Evolutionary conservation across 2,329 filamentous ascomycete species (phyloP).

Genomic region (Verticillium nonalfalfae): DNA sequence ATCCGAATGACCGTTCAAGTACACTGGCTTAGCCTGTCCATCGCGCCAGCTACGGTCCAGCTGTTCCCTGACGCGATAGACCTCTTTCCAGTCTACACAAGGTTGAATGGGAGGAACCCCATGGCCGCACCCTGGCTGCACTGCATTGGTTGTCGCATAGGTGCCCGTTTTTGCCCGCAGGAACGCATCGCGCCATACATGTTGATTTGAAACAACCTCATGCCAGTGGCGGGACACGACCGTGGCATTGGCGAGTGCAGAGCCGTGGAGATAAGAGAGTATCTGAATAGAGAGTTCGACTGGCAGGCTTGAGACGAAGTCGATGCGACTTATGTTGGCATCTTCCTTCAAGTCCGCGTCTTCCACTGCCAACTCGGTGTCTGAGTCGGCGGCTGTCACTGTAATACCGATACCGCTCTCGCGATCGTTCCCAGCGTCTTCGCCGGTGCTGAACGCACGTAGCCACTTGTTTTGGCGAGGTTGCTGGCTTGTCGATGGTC

Average conservation of each 20-base stretch:
- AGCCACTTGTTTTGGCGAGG: constrained; percentile 34
- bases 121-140: constrained; percentile 48
- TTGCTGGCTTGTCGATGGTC: not conserved
- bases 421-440: constrained; percentile 40
- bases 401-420: constrained; percentile 59
- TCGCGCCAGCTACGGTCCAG: constrained; percentile 76
- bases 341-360: constrained; percentile 16
- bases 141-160: constrained; percentile 48
- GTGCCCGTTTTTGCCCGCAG: constrained; percentile 53
- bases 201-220: constrained; percentile 39
- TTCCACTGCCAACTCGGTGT: constrained; percentile 23
- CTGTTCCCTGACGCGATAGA: constrained; percentile 71
- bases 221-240: constrained; percentile 47
- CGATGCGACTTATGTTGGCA: constrained; percentile 42
- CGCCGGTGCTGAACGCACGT: constrained; percentile 30
- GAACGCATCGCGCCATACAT: constrained; percentile 60
- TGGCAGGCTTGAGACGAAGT: constrained; percentile 52
- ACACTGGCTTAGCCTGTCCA: constrained; percentile 73
- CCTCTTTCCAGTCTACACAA: constrained; percentile 75
- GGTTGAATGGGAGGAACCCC: constrained; percentile 50
- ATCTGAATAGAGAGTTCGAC: constrained; percentile 54
- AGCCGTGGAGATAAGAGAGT: constrained; percentile 48
- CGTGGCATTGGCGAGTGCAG: constrained; percentile 40
- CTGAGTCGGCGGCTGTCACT: constrained; percentile 26
- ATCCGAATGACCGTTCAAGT: constrained; percentile 88